Evolutionary conservation across 352 stramenopile species (phyloP).

Genomic region (Sclerospora graminicola): DNA sequence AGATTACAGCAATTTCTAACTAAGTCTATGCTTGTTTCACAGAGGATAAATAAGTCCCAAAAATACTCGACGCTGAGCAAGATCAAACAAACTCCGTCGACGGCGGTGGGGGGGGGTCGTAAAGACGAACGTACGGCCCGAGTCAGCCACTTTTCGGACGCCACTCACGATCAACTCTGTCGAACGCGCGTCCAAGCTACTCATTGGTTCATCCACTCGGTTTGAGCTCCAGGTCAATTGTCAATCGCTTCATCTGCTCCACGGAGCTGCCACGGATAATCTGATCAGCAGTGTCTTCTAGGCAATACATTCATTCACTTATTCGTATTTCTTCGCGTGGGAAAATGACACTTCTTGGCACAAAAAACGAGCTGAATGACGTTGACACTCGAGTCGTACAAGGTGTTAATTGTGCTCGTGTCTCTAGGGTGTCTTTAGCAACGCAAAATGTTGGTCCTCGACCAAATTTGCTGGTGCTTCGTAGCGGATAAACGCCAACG

Average conservation of each 20-base stretch:
- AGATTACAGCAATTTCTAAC: not conserved
- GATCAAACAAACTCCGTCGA: conserved; percentile 8
- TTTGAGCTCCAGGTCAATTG: conserved; percentile 8
- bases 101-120: conserved; percentile 7
- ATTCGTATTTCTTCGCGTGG: no score
- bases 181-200: conserved; percentile 8
- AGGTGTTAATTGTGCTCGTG: no score
- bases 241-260: conserved; percentile 14
- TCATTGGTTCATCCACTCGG: conserved; percentile 11
- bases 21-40: conserved; percentile 12
- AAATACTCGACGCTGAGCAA: conserved; percentile 9
- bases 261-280: conserved; percentile 13
- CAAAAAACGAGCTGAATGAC: no score
- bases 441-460: no score
- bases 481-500: no score
- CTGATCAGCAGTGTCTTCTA: conserved; percentile 8
- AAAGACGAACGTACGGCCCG: conserved; percentile 3
- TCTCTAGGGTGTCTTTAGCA: no score
- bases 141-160: conserved; percentile 10
- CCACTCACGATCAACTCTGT: conserved; percentile 12
- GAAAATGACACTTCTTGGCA: no score
- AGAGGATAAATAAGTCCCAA: conserved; percentile 9
- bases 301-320: conserved; percentile 2
- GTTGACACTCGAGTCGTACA: no score
- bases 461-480: no score